Base-by-base conservation (phyloP, 208 protist species). In the Porcisia deanei region DNA sequence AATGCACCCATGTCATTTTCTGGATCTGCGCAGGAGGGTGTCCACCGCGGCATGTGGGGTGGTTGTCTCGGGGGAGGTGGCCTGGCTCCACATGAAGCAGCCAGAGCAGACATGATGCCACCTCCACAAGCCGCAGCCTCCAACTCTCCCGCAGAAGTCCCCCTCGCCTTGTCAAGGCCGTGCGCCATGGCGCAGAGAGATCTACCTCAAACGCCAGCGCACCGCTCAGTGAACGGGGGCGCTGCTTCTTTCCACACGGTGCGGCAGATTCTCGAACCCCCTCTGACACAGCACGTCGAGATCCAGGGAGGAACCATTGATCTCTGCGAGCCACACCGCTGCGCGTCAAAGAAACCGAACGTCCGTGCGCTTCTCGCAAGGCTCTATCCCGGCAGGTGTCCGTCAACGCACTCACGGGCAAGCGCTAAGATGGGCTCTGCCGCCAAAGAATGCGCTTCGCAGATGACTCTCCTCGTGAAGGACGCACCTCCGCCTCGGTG, bases 281-380 rank as follows among this genome's bases (percentile, higher is more conserved):
- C 34, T 7, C 70, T 73, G 70, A 18, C 7, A 53, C 49, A 14
- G 55, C 41, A 45, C 70, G 55, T 37, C 0, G 55, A 20, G 4
- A n/a, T 6, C 3, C 20, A 49, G 5, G n/a, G 43, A 39, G 41
- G 9, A 41, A n/a, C 66, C 16, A 57, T 43, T 57, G 49, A 57
- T 5, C 66, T 1, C n/a, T 20, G 7, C 66, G 9, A 20, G n/a
- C 1, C 49, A 41, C 34, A 20, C 22, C 12, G 18, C 6, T 30
- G 47, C 30, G 7, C 52, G 68, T 30, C 53, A 7, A n/a, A 59
- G 9, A 72, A 47, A 37, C 7, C 45, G 6, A 49, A 22, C 16
- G 8, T 72, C 12, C 68, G 53, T 1, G 20, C 68, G 52, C 68
- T 57, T 43, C 68, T 72, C 30, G 20, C 49, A 10, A 71, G 66